Percentiles rank a stretch among this genome's conserved stretches.
Conservation (phyloP, 2,329 filamentous ascomycete species). For the Tolypocladium guangdongense region DNA sequence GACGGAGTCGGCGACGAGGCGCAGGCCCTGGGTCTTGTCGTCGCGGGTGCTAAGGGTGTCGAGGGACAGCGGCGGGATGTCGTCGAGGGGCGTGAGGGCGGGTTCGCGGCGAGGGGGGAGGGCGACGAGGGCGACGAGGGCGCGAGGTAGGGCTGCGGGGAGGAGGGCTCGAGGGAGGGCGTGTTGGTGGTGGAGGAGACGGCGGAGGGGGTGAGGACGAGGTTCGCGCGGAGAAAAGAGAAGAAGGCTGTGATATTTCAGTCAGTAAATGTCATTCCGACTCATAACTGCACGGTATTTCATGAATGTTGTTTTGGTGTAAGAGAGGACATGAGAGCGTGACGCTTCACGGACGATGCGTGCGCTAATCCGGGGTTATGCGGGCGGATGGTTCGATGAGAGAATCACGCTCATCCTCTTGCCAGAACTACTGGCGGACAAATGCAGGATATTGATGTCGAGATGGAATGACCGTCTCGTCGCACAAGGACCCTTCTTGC, state of each 20-base stretch:
- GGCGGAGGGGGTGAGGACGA: slow-evolving; percentile 53
- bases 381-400: not conserved
- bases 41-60: slow-evolving; percentile 40
- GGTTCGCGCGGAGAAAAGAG: slow-evolving; percentile 69
- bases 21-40: slow-evolving; percentile 58
- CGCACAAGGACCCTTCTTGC: not conserved
- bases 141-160: slow-evolving; percentile 21
- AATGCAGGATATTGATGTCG: not conserved
- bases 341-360: not conserved
- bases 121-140: slow-evolving; percentile 22
- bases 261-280: not conserved
- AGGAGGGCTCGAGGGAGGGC: slow-evolving; percentile 46
- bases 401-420: no score
- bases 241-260: slow-evolving; percentile 55
- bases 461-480: not conserved
- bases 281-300: not conserved
- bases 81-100: slow-evolving; percentile 29
- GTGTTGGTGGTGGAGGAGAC: slow-evolving; percentile 55
- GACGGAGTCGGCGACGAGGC: slow-evolving; percentile 69
- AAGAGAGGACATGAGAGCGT: not conserved
- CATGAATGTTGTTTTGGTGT: no score
- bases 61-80: slow-evolving; percentile 53
- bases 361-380: not conserved
- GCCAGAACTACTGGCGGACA: not conserved
- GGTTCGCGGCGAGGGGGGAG: slow-evolving; percentile 44